Evolutionary conservation across 768 basidiomycete species (phyloP), one percentile per base, ranked within the genome.

Genomic region (Boletellus ananas): DNA sequence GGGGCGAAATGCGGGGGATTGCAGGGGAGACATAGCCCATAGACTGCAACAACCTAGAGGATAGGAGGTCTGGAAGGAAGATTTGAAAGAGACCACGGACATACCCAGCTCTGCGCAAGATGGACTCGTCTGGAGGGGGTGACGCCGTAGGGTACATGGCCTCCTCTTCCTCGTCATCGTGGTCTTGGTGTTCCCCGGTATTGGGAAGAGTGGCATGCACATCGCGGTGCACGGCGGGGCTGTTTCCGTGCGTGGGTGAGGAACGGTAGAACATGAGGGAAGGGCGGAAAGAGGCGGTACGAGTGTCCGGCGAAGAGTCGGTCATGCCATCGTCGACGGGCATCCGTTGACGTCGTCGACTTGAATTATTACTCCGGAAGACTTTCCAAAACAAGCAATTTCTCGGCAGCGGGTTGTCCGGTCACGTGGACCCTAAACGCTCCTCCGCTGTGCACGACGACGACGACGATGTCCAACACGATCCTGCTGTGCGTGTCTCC

Each of bases 51-150:
- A 85, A 70, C 25, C 84, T 85, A 31, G 14, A 12, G 13, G n/a
- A 63, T 36, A 40, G 34, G 27, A 39, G 38, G 23, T 58, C 13
- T 14, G 3, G 33, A 7, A 7, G 18, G 36, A 12, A 29, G 3
- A 7, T 3, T 14, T 6, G n/a, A 48, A 34, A 51, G 2, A 41
- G 0, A 12, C 25, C 0, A 33, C 6, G 23, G 36, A 72, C 78
- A 67, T 61, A 82, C 81, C 81, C 80, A 38, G 80, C 78, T 59
- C 81, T 67, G 61, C 72, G 75, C 58, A 81, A 64, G 16, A 74
- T 70, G 21, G 72, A 70, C 13, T 74, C 75, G 47, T 65, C 68
- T 43, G 61, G 65, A 33, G 66, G 60, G 17, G 59, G 71, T 1
- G 60, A 63, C 10, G 53, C 43, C 10, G 58, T 47, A 34, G 54